Conservation (phyloP, 2,329 filamentous ascomycete species). For the Penicillium capsulatum region DNA sequence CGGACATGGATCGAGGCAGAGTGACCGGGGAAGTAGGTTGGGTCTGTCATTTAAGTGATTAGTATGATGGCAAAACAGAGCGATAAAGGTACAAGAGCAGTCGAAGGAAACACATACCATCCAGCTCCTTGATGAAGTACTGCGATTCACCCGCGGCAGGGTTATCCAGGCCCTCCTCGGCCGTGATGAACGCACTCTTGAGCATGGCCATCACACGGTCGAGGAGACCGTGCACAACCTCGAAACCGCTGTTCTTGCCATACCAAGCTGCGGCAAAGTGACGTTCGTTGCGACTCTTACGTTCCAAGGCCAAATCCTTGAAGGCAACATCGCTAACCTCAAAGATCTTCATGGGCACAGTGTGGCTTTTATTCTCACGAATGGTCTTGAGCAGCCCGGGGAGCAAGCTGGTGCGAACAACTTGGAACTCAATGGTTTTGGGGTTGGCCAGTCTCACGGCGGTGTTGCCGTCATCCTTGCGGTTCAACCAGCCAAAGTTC, state of each 20-base stretch:
- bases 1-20: slow-evolving; percentile 79
- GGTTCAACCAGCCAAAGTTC: slow-evolving; percentile 94
- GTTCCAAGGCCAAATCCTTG: slow-evolving; percentile 77
- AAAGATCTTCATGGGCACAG: slow-evolving; percentile 85
- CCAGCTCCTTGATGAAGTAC: slow-evolving; percentile 93
- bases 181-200: slow-evolving; percentile 71
- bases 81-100: not conserved
- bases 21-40: slow-evolving; percentile 88
- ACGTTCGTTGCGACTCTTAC: slow-evolving; percentile 84
- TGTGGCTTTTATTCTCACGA: slow-evolving; percentile 85
- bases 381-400: slow-evolving; percentile 91
- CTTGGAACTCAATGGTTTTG: slow-evolving; percentile 89
- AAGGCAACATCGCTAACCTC: slow-evolving; percentile 88
- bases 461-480: slow-evolving; percentile 76
- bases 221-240: slow-evolving; percentile 88
- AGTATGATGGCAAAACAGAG: not conserved
- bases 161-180: slow-evolving; percentile 65
- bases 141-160: slow-evolving; percentile 58
- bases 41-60: slow-evolving; percentile 50
- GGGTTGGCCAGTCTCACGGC: slow-evolving; percentile 85
- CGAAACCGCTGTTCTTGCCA: slow-evolving; percentile 90
- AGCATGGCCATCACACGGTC: slow-evolving; percentile 93
- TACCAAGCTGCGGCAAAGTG: slow-evolving; percentile 97
- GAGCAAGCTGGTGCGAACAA: slow-evolving; percentile 80
- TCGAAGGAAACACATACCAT: slow-evolving; percentile 51